These are phyloP conservation scores for Eutypa lata DNA, from an alignment of 2,329 filamentous ascomycete genomes.

Conservation along the genomic window DNA sequence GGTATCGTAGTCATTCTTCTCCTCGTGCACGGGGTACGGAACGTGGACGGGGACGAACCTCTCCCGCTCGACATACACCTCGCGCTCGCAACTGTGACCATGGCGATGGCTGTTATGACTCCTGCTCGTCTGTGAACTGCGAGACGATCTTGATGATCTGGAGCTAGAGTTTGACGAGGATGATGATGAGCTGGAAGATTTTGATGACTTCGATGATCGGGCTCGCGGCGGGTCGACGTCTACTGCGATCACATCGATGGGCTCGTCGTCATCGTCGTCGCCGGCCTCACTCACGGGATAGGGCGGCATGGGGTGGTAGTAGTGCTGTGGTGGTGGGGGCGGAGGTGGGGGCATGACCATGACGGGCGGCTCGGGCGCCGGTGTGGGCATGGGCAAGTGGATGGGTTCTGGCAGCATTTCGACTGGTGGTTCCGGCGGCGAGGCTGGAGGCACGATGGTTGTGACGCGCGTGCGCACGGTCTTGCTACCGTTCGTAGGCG, in stretches of 20 bases:
- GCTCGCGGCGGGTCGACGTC: constrained; percentile 37
- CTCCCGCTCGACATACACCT: constrained; percentile 53
- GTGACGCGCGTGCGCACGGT: constrained; percentile 35
- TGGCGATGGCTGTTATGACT: constrained; percentile 18
- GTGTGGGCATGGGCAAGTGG: constrained; percentile 10
- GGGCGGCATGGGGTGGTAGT: constrained; percentile 1
- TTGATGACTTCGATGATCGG: constrained; percentile 11
- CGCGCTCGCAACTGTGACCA: constrained; percentile 33
- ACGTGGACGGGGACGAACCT: constrained; percentile 40
- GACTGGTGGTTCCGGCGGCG: constrained; percentile 11
- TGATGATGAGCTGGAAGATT: constrained; percentile 32
- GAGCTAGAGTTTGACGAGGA: constrained; percentile 19
- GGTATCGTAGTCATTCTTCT: constrained; percentile 40
- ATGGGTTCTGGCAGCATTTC: constrained; percentile 14
- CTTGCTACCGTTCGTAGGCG: constrained; percentile 32
- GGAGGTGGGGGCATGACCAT: constrained; percentile 22
- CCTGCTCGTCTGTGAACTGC: constrained; percentile 19
- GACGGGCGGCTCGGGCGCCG: constrained; percentile 10
- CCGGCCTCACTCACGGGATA: constrained; percentile 2
- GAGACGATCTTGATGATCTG: constrained; percentile 19
- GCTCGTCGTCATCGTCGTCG: constrained; percentile 17
- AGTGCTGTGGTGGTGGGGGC: constrained; percentile 15
- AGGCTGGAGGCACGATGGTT: constrained; percentile 32
- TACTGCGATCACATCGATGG: constrained; percentile 41
- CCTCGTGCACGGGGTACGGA: constrained; percentile 40